Evolutionary conservation across 2,329 filamentous ascomycete genomes (phyloP).

Genomic region (Trichoderma sp.): DNA sequence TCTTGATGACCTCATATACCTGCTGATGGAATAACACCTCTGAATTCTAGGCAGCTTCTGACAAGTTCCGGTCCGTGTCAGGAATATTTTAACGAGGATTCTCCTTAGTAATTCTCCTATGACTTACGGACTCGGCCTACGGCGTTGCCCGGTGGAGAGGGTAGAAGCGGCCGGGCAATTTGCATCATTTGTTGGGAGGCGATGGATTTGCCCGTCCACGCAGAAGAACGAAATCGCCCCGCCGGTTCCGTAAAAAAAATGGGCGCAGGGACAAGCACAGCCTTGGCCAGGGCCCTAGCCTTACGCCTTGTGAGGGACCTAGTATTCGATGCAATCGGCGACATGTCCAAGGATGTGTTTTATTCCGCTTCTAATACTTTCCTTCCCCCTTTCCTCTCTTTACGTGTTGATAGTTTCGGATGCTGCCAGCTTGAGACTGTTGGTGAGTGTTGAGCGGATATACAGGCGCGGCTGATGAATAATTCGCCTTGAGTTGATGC

Average conservation of each 20-base stretch:
- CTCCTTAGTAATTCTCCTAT: neutral
- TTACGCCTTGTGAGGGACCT: neutral
- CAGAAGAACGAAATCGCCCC: conserved; percentile 16
- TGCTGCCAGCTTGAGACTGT: neutral
- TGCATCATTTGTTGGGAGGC: conserved; percentile 16
- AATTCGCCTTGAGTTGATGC: neutral
- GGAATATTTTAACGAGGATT: neutral
- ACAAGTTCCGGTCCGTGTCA: neutral
- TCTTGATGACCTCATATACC: conserved; percentile 12
- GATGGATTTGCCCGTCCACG: neutral
- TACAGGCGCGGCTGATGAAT: no score
- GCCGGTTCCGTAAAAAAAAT: conserved; percentile 27
- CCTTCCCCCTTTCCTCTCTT: no score
- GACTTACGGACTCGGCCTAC: neutral
- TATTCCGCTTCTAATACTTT: no score
- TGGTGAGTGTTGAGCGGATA: neutral
- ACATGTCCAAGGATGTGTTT: no score
- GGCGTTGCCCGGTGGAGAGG: conserved; percentile 13
- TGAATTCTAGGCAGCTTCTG: neutral
- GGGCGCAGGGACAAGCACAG: conserved; percentile 1
- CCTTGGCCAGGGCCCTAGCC: conserved; percentile 12
- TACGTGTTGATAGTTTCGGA: neutral
- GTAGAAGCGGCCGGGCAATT: neutral
- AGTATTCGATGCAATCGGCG: neutral
- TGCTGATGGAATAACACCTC: neutral